These are phyloP conservation scores for Annulohypoxylon truncatum DNA, from an alignment of 2,329 filamentous ascomycete genomes.

Conservation along the genomic window DNA sequence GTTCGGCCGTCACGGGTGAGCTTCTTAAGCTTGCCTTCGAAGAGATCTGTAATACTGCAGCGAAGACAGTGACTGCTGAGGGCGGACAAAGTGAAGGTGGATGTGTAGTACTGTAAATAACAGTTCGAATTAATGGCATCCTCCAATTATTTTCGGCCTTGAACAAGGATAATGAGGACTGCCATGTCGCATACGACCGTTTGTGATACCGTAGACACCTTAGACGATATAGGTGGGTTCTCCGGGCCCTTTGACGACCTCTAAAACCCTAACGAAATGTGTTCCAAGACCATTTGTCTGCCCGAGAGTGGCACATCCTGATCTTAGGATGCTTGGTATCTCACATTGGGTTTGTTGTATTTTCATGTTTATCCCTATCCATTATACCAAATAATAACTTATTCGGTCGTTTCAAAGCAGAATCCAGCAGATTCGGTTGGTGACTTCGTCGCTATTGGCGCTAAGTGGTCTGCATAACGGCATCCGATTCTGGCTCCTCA, in stretches of 20 bases:
- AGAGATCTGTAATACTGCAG: slow-evolving; percentile 69
- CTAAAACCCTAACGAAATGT: not conserved
- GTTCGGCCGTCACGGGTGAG: slow-evolving; percentile 70
- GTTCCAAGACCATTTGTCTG: not conserved
- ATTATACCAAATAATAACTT: not conserved
- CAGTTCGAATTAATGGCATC: not conserved
- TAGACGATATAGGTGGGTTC: not conserved
- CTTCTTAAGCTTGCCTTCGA: slow-evolving; percentile 68
- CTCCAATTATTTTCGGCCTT: not conserved
- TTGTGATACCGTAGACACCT: not conserved
- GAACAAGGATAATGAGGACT: not conserved
- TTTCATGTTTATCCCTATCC: not conserved
- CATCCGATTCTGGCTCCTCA: slow-evolving; percentile 50
- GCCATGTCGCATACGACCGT: not conserved
- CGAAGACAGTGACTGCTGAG: slow-evolving; percentile 57
- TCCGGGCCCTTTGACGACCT: not conserved
- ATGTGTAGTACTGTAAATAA: slow-evolving; percentile 55
- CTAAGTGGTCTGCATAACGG: slow-evolving; percentile 53
- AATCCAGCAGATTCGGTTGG: not conserved
- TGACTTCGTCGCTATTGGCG: slow-evolving; percentile 9
- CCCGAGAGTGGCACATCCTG: not conserved
- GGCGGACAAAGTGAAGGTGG: slow-evolving; percentile 67
- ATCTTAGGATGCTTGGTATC: not conserved
- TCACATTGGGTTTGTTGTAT: not conserved
- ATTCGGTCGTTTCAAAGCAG: not conserved